These are phyloP conservation scores for Penicillium sp. DNA, from an alignment of 2,329 filamentous ascomycete genomes.

Conservation along the genomic window DNA sequence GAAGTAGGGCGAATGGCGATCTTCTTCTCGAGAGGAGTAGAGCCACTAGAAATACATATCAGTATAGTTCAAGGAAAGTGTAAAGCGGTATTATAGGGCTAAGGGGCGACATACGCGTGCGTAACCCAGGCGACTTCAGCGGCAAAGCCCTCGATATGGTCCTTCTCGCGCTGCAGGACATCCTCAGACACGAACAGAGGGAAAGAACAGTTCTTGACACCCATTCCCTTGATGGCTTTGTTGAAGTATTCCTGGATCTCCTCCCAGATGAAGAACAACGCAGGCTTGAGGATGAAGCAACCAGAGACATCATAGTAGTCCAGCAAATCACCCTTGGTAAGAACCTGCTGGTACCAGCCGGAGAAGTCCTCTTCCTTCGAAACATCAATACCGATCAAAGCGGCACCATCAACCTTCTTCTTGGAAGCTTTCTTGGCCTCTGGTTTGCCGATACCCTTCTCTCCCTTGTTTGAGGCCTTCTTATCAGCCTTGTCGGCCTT, in stretches of 20 bases:
- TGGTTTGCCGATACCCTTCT: conserved; percentile 16
- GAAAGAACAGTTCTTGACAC: conserved; percentile 94
- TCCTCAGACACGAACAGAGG: conserved; percentile 93
- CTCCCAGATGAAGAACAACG: conserved; percentile 67
- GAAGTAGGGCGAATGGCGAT: conserved; percentile 68
- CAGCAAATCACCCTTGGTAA: conserved; percentile 95
- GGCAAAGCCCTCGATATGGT: conserved; percentile 97
- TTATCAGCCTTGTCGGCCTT: conserved; percentile 42
- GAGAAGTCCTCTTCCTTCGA: conserved; percentile 83
- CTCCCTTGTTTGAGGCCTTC: conserved; percentile 34
- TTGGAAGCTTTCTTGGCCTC: conserved; percentile 25
- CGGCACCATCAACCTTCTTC: conserved; percentile 60
- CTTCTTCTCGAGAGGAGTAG: conserved; percentile 83
- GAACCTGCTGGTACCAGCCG: conserved; percentile 96
- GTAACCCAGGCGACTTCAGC: conserved; percentile 60
- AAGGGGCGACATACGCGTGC: conserved; percentile 40
- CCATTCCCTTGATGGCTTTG: conserved; percentile 77
- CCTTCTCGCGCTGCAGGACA: conserved; percentile 82
- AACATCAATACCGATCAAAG: conserved; percentile 81
- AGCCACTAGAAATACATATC: conserved; percentile 60
- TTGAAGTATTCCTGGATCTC: conserved; percentile 60
- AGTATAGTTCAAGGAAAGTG: not conserved
- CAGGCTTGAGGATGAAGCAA: conserved; percentile 86
- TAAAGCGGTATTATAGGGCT: not conserved
- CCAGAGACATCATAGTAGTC: conserved; percentile 98